phyloP scores from a whole-genome alignment of 2,329 filamentous ascomycete species.

The Diplodia corticola region DNA sequence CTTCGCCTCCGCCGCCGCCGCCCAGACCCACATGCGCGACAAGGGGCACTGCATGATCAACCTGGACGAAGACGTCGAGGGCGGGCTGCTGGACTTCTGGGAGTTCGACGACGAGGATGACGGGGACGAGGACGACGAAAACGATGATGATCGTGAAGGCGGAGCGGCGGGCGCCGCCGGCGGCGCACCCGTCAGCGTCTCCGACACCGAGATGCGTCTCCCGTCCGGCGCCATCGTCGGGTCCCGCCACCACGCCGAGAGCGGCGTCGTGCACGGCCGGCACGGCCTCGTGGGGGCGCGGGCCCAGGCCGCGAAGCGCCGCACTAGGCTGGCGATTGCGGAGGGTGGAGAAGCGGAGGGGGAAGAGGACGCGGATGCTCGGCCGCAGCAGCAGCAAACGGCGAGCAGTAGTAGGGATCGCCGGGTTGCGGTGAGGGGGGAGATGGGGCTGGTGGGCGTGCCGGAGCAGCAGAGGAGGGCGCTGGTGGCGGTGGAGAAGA shows the following conservation, averaged over 20 bases:
- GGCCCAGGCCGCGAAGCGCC: slow-evolving; percentile 22
- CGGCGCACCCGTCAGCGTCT: slow-evolving; percentile 21
- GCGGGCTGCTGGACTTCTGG: slow-evolving; percentile 40
- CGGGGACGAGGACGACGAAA: too few species aligned
- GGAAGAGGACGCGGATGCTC: slow-evolving; percentile 6
- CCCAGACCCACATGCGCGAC: slow-evolving; percentile 41
- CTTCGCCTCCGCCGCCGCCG: slow-evolving; percentile 18
- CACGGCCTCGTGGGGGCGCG: slow-evolving; percentile 9
- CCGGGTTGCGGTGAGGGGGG: slow-evolving; percentile 27
- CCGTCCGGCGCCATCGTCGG: slow-evolving; percentile 27
- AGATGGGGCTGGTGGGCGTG: slow-evolving; percentile 28
- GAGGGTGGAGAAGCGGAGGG: background rate
- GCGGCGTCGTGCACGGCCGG: slow-evolving; percentile 24
- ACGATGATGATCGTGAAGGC: too few species aligned
- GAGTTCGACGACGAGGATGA: slow-evolving; percentile 14
- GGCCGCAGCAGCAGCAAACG: slow-evolving; percentile 21
- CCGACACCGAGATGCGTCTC: slow-evolving; percentile 27
- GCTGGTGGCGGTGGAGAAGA: slow-evolving; percentile 27
- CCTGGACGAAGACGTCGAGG: slow-evolving; percentile 32
- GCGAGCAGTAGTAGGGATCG: slow-evolving; percentile 23
- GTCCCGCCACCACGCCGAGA: slow-evolving; percentile 24
- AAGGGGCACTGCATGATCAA: slow-evolving; percentile 40
- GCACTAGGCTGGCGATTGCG: background rate
- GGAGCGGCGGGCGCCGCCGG: background rate
- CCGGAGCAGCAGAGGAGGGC: slow-evolving; percentile 26